Base-by-base conservation (phyloP, 2,329 filamentous ascomycete species). In the Elsinoe australis region DNA sequence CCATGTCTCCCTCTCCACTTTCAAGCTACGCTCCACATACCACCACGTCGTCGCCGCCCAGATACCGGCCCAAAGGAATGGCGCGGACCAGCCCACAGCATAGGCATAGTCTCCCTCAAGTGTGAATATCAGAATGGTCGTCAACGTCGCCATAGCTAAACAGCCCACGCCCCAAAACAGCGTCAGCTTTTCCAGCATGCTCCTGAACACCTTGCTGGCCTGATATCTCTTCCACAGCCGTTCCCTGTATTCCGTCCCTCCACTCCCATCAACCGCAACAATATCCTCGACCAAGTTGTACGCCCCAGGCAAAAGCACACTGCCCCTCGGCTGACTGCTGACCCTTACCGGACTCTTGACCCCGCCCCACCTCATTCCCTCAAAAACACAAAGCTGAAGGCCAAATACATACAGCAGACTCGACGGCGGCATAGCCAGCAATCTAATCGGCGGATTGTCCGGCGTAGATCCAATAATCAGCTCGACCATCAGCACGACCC, bases 401-500 rank as follows among this genome's bases (percentile, higher is more conserved):
- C 71, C 72, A 53, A 76, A 73, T 26, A 68, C 70, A 59, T 70
- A 76, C 41, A 72, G 61, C 67, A 77, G 73, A 19, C 68, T 71
- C 1, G 72, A 54, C 5, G 71, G 65, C 1, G 72, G 72, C 67
- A 76, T 75, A 51, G 74, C 69, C 36, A 77, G 67, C 21, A 77
- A 63, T 14, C 73, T 71, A 53, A 76, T 74, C 0, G 71, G 71
- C 1, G 71, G 71, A 52, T 73, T 56, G 31, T 65, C 59, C 2
- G 67, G 70, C 49, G 68, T 62, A 29, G 71, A 72, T 48, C 71
- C 71, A 42, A 74, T 68, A 53, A 78, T 74, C 17, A 77, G 65
- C 54, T 77, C 73, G 41, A 76, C 66, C 71, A 77, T 76, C 56
- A 78, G 67, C 49, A 75, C 70, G 39, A 76, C 65, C 73, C 74